Evolutionary conservation across 2,329 filamentous ascomycete species (phyloP).

Genomic region (Paraconiothyrium brasiliense): DNA sequence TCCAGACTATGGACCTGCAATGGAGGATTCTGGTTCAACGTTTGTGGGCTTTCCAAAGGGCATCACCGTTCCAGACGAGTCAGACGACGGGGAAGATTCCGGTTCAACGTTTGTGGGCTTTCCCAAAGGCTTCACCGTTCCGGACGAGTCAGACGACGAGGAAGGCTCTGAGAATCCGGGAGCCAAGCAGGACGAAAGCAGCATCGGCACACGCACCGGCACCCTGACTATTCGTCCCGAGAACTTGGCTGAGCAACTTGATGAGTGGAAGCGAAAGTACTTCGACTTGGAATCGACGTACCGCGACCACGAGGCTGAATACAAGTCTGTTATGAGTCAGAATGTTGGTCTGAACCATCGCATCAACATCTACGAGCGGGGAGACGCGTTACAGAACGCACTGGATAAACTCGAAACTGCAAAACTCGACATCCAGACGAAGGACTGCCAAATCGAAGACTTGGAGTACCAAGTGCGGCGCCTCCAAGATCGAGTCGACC

Average conservation of each 20-base stretch:
- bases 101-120: neutral
- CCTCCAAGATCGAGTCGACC: too few relatives aligned
- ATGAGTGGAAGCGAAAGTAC: neutral
- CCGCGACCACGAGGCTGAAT: neutral
- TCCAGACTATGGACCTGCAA: neutral
- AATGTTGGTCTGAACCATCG: neutral
- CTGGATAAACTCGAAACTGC: neutral
- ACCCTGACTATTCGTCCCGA: too few relatives aligned
- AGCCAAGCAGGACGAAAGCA: too few relatives aligned
- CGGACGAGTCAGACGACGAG: neutral
- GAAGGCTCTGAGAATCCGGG: neutral
- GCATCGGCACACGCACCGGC: too few relatives aligned
- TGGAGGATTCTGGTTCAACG: neutral
- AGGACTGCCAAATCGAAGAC: neutral
- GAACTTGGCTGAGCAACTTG: neutral
- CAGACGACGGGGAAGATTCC: neutral
- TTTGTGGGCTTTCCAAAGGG: neutral
- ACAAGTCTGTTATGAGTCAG: neutral
- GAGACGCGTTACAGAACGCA: neutral
- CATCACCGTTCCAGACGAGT: neutral
- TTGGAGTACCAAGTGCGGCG: neutral
- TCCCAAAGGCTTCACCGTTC: neutral
- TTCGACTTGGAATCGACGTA: too few relatives aligned
- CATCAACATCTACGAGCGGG: neutral
- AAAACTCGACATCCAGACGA: neutral